phyloP scores from a whole-genome alignment of 805 yeast genomes.

The Saccharomyces jurei region DNA sequence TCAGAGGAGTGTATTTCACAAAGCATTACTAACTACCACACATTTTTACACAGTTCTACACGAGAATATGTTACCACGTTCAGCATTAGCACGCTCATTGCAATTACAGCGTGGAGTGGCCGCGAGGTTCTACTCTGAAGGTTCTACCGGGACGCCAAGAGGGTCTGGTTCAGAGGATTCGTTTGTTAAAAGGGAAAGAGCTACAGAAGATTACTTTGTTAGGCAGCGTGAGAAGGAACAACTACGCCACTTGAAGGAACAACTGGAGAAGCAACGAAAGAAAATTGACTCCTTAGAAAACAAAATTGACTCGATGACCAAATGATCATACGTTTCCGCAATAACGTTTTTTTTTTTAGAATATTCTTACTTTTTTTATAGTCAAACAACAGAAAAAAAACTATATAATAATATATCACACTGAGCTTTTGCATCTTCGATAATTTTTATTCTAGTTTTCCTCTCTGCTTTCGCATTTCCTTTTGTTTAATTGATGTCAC shows the following conservation, averaged over 20 bases:
- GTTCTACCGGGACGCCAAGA: slow-evolving; percentile 55
- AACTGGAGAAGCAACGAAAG: slow-evolving; percentile 67
- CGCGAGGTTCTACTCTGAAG: slow-evolving; percentile 39
- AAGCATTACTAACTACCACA: not conserved
- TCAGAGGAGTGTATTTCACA: not conserved
- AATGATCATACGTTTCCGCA: slow-evolving; percentile 3
- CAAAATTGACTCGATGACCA: slow-evolving; percentile 30
- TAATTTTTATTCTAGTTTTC: not conserved
- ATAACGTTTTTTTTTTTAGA: not conserved
- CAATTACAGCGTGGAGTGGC: slow-evolving; percentile 11
- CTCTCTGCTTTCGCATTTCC: not conserved
- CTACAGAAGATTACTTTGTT: slow-evolving; percentile 78
- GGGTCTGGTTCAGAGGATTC: slow-evolving; percentile 41
- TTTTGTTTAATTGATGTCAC: not conserved
- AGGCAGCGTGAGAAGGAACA: slow-evolving; percentile 88
- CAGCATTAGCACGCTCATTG: slow-evolving; percentile 24
- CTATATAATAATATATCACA: not conserved
- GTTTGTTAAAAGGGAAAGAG: slow-evolving; percentile 83
- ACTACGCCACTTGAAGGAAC: slow-evolving; percentile 65
- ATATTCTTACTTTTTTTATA: not conserved
- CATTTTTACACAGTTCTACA: not conserved
- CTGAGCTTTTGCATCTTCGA: not conserved
- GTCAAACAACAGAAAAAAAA: not conserved
- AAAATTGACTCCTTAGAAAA: slow-evolving; percentile 45
- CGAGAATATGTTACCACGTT: slow-evolving; percentile 18